Evolutionary conservation across 352 stramenopile genomes (phyloP).

Genomic region (Phytophthora crassamura): DNA sequence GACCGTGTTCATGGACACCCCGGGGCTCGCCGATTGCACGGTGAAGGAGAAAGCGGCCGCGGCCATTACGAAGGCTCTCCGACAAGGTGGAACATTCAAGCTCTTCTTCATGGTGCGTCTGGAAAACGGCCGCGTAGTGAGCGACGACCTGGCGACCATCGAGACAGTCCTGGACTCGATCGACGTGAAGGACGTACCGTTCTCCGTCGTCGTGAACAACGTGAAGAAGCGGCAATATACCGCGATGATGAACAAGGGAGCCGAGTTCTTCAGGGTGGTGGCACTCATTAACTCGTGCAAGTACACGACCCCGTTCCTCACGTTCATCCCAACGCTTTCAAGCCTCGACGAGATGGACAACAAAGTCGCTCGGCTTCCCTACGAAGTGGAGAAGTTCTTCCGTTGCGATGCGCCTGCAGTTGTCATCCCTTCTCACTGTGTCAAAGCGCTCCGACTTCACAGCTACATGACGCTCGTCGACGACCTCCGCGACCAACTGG

Average conservation of each 20-base stretch:
- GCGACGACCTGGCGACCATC: constrained; percentile 28
- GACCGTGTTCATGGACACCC: constrained; percentile 37
- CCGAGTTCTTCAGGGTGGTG: constrained; percentile 13
- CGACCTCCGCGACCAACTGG: not conserved
- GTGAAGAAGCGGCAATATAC: constrained; percentile 22
- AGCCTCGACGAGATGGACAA: constrained; percentile 22
- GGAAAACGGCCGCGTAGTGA: constrained; percentile 24
- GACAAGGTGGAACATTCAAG: constrained; percentile 26
- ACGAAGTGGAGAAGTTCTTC: not conserved
- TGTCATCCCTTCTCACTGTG: not conserved
- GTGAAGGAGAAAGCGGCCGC: not conserved
- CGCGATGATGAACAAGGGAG: constrained; percentile 10
- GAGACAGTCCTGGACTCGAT: constrained; percentile 32
- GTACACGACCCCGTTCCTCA: constrained; percentile 11
- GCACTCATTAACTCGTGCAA: constrained; percentile 10
- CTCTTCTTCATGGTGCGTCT: constrained; percentile 39
- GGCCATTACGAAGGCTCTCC: constrained; percentile 26
- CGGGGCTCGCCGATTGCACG: constrained; percentile 14
- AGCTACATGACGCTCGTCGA: not conserved
- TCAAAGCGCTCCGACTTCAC: not conserved
- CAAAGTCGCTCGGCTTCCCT: constrained; percentile 4
- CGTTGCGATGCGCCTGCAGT: not conserved
- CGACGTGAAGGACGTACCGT: constrained; percentile 13
- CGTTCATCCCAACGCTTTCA: constrained; percentile 21
- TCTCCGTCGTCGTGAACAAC: constrained; percentile 31